Base-by-base conservation (phyloP, 2,329 filamentous ascomycete species). In the Talaromyces sp. region DNA sequence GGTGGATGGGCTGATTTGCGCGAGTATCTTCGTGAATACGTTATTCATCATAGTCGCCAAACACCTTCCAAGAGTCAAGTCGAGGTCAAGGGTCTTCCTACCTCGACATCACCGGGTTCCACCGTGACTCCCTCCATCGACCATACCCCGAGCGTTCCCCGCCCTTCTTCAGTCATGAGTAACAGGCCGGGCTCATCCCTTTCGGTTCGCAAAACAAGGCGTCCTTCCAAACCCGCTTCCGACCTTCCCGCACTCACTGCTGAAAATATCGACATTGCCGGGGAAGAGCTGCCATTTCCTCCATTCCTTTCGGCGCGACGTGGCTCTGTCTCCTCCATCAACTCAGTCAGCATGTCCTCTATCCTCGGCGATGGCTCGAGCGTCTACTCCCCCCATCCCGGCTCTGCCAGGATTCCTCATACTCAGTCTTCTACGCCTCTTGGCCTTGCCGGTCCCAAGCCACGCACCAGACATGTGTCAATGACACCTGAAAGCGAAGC, bases 1-100 rank as follows among this genome's bases (percentile, higher is more conserved):
- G 94, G 94, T 61, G 94, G 94, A n/a, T 99, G 94, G 94, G 92
- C 92, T 14, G 94, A 99, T 74, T 80, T 99, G 21, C 93, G 90
- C 41, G 94, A 97, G 74, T 99, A 97, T 70, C 81, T 99, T 48
- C 89, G 92, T 67, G 91, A 96, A 73, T 99, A 97, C 69, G 92
- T 92, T 8, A 86, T 87, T 61, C 94, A 99, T 71, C 94, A 99
- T 72, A 90, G 90, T 50, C 87, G 90, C n/a, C 86, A 84, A 51
- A 80, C 83, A 31, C 80, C 83, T 21, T 81, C 79, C 29, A 83
- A 85, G 41, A 79, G 79, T 12, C 78, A 77, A 38, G 78, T 86
- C 14, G 83, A 87, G 65, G 78, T 86, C 17, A 75, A 83, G 57
- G 83, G 81, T 11, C 69, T 82, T 24, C 69, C 71, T 27, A 68